Percentiles rank a stretch among this genome's conserved stretches.
phyloP scores from a whole-genome alignment of 345 rosid genomes.

The Acer yangbiense region DNA sequence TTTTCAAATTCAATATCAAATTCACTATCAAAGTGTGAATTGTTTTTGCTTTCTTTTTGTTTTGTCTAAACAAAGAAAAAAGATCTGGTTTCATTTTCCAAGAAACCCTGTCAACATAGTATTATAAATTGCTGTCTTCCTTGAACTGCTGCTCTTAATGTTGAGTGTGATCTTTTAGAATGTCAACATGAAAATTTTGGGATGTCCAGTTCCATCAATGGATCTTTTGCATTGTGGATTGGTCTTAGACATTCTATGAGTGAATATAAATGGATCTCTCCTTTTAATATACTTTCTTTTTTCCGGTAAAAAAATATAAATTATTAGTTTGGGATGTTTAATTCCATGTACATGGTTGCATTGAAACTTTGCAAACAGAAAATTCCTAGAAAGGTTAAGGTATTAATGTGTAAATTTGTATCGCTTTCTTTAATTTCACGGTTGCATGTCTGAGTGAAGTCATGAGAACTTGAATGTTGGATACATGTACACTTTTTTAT shows the following conservation, averaged over 20 bases:
- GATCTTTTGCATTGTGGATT: neutral
- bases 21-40: neutral
- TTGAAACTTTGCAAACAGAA: neutral
- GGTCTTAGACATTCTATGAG: neutral
- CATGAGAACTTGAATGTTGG: neutral
- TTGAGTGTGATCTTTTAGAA: neutral
- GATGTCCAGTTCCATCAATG: neutral
- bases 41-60: neutral
- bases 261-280: no score
- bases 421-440: neutral
- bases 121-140: neutral
- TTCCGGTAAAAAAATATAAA: no score
- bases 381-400: neutral
- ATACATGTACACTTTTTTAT: neutral
- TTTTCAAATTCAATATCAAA: neutral
- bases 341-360: neutral
- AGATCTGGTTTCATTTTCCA: neutral
- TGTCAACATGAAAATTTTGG: neutral
- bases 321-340: neutral
- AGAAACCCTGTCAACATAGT: neutral
- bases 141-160: neutral
- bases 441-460: neutral
- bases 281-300: no score
- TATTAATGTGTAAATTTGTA: neutral
- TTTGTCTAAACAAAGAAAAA: neutral